Evolutionary conservation across 257 asterid genomes (phyloP).

Genomic region (Asclepias syriaca): DNA sequence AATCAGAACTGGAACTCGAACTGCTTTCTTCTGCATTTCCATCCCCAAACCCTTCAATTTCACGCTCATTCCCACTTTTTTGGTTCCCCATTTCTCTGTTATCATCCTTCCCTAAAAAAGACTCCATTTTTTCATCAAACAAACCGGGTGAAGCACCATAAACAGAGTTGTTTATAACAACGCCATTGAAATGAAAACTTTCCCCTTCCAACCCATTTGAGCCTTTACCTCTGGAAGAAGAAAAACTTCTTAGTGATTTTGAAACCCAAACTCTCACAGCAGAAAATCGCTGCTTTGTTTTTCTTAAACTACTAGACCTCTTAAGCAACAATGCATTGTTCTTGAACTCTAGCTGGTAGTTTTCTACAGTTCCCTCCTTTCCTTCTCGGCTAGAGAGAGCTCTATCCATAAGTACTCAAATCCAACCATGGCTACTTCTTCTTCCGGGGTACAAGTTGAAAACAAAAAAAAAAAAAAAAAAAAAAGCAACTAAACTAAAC

Average conservation of each 20-base stretch:
- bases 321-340: slow-evolving; percentile 23
- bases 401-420: slow-evolving; percentile 47
- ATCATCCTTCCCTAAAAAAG: slow-evolving; percentile 15
- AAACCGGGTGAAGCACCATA: slow-evolving; percentile 47
- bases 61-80: slow-evolving; percentile 15
- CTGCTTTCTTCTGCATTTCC: slow-evolving; percentile 42
- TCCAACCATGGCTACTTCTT: slow-evolving; percentile 39
- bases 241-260: slow-evolving; percentile 42
- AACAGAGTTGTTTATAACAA: slow-evolving; percentile 48
- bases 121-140: slow-evolving; percentile 42
- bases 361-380: slow-evolving; percentile 21
- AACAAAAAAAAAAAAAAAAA: background rate
- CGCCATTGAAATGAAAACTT: slow-evolving; percentile 48
- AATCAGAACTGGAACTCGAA: slow-evolving; percentile 47
- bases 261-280: slow-evolving; percentile 41
- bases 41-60: slow-evolving; percentile 17
- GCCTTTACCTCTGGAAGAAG: slow-evolving; percentile 23
- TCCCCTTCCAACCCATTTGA: slow-evolving; percentile 26
- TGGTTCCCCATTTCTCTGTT: slow-evolving; percentile 15
- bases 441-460: slow-evolving; percentile 12
- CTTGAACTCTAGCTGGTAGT: slow-evolving; percentile 21
- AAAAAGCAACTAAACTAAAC: slow-evolving; percentile 12
- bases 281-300: slow-evolving; percentile 29
- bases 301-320: slow-evolving; percentile 21
- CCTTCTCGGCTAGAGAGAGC: slow-evolving; percentile 28